A percentile compares a stretch with the other conserved stretches of the same genome.
phyloP scores from a whole-genome alignment of 1,284 basidiomycete genomes.

The Anthracocystis setariae region DNA sequence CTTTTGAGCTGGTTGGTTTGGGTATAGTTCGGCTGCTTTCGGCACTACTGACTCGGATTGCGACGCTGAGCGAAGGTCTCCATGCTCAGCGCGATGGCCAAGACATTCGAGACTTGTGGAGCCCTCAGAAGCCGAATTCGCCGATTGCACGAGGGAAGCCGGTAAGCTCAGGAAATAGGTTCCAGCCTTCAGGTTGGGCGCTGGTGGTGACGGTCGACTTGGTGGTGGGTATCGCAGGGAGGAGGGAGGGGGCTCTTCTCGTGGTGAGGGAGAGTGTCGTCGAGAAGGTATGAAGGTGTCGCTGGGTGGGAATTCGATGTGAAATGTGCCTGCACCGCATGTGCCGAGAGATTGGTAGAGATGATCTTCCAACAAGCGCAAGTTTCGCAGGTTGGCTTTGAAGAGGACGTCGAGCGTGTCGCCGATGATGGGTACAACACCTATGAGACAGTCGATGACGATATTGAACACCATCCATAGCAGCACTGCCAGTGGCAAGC shows the following conservation, averaged over 20 bases:
- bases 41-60: too few relatives aligned
- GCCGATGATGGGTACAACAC: constrained; percentile 64
- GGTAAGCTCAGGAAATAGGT: constrained; percentile 26
- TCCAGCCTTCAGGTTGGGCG: not conserved
- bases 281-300: constrained; percentile 19
- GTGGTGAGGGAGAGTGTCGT: not conserved
- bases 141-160: constrained; percentile 8
- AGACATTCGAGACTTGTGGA: too few relatives aligned
- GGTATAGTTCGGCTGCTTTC: too few relatives aligned
- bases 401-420: constrained; percentile 65
- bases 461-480: constrained; percentile 61
- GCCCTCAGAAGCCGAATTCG: not conserved
- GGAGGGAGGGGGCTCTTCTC: not conserved
- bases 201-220: not conserved
- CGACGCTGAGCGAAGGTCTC: too few relatives aligned
- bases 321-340: constrained; percentile 41
- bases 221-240: not conserved
- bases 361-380: constrained; percentile 60
- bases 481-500: constrained; percentile 52
- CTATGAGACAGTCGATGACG: constrained; percentile 58
- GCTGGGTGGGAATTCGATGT: constrained; percentile 42
- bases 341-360: constrained; percentile 42
- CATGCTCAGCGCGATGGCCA: too few relatives aligned
- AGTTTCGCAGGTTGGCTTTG: constrained; percentile 63
- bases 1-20: too few relatives aligned